Base-by-base conservation (phyloP, 139 green algal genomes). In the Chlamydomonas sp. region DNA sequence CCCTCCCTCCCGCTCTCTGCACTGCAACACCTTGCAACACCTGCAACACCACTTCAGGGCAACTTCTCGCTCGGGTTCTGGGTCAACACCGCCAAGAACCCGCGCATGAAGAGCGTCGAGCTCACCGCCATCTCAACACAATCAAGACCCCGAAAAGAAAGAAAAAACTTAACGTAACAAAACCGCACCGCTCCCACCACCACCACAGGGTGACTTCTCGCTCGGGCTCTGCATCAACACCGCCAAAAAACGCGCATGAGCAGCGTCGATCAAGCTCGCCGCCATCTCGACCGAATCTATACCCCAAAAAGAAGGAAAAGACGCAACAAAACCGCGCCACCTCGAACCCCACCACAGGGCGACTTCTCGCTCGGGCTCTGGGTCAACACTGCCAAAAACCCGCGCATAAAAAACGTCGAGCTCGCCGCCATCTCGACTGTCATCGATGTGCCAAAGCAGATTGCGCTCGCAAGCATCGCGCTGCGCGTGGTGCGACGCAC, bases 61-160 rank as follows among this genome's bases (percentile, higher is more conserved):
- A n/a, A 39, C 33, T 86, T 84, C 47, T 58, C 76, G 57, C 81
- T 74, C 67, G 76, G 65, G 8, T 20, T 89, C 43, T 89, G 83
- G 83, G 70, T 84, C 35, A 89, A 87, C 71, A 81, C 70, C 22
- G 68, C 47, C 63, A 87, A 85, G 60, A 87, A 87, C 70, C 76
- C 78, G 16, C 60, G 75, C 30, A 33, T 81, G 73, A 83, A 79
- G 58, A 50, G 54, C 3, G 72, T 77, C 37, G 72, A 77, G 57
- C 58, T 77, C 31, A n/a, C n/a, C n/a, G n/a, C n/a, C 59, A 66
- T 13, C 59, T 66, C 31, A 66, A 39, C 59, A 66, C n/a, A n/a
- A n/a, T n/a, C n/a, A n/a, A n/a, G n/a, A n/a, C n/a, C n/a, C n/a
- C n/a, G n/a, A n/a, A n/a, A n/a, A n/a, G n/a, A n/a, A n/a, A n/a